Base-by-base conservation (phyloP, 306 rosid species). In the Lagenaria siceraria region DNA sequence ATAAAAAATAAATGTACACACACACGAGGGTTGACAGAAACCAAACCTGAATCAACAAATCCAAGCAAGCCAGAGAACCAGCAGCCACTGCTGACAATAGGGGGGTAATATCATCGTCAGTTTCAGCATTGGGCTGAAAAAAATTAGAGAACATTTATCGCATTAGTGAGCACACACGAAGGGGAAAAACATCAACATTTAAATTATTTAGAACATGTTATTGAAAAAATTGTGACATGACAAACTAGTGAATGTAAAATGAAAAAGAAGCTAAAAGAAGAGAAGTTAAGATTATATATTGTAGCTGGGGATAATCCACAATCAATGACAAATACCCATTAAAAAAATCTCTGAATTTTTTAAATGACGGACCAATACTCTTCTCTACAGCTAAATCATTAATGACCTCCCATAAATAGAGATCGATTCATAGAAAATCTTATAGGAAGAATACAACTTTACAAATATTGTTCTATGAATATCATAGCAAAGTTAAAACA, bases 91-190 rank as follows among this genome's bases (percentile, higher is more conserved):
- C 72, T 36, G 98, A 92, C 81, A 89, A 77, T 68, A 96, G 85
- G 53, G 99, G 97, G 74, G 99, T 92, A 76, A 96, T 86, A 78
- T 83, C 88, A 85, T 96, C 98, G 29, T 96, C 99, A 52, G 97
- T 92, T 81, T 90, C 97, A 83, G 88, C 87, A 87, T 90, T 88
- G 71, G 97, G 98, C 98, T 96, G 96, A 89, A 86, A 80, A 80
- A 81, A 58, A 86, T 22, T 76, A 17, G 52, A 36, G 35, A 76
- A 59, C 1, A 21, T 51, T 22, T 54, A 54, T 52, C 25, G 5
- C 27, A 62, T 42, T 10, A 59, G 54, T 40, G 38, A 24, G 14
- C 54, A 42, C 38, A 22, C 7, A 13, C 25, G 7, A 76, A 76
- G 36, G 55, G 22, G 5, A 40, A 59, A 58, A 54, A 40, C 55